Evolutionary conservation across 2,329 filamentous ascomycete species (phyloP), one percentile per base, ranked within the genome.

Genomic region (Fusarium bulbicola): DNA sequence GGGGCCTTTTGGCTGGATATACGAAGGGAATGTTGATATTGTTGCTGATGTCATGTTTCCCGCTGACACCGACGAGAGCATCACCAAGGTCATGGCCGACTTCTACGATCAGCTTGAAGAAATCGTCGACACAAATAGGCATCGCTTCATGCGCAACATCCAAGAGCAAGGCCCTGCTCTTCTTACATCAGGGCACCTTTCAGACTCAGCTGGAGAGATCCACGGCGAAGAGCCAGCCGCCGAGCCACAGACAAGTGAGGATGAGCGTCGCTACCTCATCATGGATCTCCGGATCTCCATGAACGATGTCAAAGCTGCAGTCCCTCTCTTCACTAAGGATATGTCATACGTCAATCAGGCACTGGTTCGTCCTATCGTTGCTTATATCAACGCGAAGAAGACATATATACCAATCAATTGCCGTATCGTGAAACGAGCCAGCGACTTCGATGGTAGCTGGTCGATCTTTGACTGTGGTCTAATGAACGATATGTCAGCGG

Each of bases 21-120:
- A 97, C 74, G 94, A 98, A 82, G 96, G 96, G 39, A 97, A 96
- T 71, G 95, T 99, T 45, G 96, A 99, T 80, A 97, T 99, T 70
- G 92, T 98, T 20, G 93, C 96, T 12, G 96, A 99, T 78, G 91
- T 99, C 73, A 95, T 97, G 90, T 93, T 99, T 70, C 96, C 96
- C 1, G 90, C 91, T 37, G 96, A 98, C 61, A 90, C 91, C 45
- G 93, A 97, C 66, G 95, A 95, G 70, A 93, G 95, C 72, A 92
- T 99, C 63, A 92, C 92, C 30, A 98, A 98, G 81, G 95, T 98
- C 50, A 93, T 99, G 89, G 92, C 93, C n/a, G 95, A 98, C 79
- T 95, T 99, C 78, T 98, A 98, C 82, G 95, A 98, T 81, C 93
- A 94, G 69, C 90, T 99, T 79, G 96, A 99, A 83, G 95, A 96